These are phyloP conservation scores for Boletus sp. DNA, from an alignment of 768 basidiomycete genomes.

Conservation along the genomic window DNA sequence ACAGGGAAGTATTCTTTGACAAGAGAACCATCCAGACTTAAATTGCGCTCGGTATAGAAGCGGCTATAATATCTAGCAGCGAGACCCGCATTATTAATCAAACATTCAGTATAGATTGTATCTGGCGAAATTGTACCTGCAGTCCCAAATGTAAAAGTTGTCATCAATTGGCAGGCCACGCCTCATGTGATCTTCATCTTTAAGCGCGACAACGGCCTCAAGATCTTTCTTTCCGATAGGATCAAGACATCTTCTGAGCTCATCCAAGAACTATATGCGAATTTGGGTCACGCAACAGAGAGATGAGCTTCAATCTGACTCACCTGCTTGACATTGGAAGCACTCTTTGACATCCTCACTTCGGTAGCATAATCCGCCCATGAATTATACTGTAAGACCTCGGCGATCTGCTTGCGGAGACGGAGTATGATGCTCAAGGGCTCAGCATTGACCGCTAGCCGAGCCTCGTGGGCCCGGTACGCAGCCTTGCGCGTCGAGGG, in stretches of 20 bases:
- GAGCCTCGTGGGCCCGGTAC: conserved; percentile 60
- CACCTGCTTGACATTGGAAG: conserved; percentile 55
- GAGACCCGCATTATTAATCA: not conserved
- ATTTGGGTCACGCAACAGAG: not conserved
- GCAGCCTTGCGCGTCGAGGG: conserved; percentile 67
- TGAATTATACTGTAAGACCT: conserved; percentile 65
- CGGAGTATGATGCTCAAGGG: conserved; percentile 65
- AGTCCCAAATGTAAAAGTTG: conserved; percentile 79
- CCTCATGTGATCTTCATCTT: conserved; percentile 66
- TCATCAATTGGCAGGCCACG: conserved; percentile 62
- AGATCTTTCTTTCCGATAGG: conserved; percentile 71
- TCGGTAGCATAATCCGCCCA: conserved; percentile 86
- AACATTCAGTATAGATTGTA: not conserved
- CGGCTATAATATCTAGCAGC: conserved; percentile 31
- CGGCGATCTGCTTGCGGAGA: conserved; percentile 67
- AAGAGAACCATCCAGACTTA: conserved; percentile 71
- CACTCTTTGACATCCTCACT: conserved; percentile 77
- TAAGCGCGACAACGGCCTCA: conserved; percentile 63
- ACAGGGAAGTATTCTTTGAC: conserved; percentile 93
- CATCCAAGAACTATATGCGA: conserved; percentile 61
- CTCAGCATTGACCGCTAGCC: conserved; percentile 65
- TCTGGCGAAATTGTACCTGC: conserved; percentile 46
- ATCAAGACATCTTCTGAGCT: conserved; percentile 66
- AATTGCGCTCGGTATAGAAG: conserved; percentile 57
- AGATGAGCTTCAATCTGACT: conserved; percentile 1